Percentiles rank a stretch among this genome's conserved stretches.
Evolutionary conservation across 2,329 filamentous ascomycete genomes (phyloP).

Genomic region (Colletotrichum tamarilloi): DNA sequence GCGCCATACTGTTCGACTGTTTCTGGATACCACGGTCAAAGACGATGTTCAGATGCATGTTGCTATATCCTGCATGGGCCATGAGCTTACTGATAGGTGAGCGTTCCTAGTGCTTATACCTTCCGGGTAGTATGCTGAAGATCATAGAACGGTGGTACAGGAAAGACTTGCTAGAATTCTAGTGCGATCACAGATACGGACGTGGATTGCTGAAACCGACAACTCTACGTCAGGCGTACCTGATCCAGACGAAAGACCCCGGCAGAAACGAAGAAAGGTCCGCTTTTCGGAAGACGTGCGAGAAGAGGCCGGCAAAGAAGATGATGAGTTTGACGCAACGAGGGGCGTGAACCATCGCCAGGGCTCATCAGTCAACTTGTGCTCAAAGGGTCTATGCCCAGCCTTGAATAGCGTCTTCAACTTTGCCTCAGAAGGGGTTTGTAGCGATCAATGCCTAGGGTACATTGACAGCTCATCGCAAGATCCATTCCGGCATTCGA

Average conservation of each 20-base stretch:
- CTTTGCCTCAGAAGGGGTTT: background rate
- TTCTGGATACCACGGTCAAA: constrained; percentile 1
- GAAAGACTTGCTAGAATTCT: background rate
- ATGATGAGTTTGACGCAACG: accelerated
- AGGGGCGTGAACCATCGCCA: background rate
- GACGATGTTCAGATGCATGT: constrained; percentile 18
- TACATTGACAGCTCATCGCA: constrained; percentile 12
- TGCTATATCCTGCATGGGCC: constrained; percentile 1
- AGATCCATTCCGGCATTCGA: constrained; percentile 2
- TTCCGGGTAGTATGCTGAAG: background rate
- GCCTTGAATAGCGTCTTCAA: background rate
- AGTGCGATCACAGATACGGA: constrained; percentile 1
- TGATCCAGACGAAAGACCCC: background rate
- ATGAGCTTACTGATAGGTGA: background rate
- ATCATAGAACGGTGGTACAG: background rate
- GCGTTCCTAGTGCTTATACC: accelerated
- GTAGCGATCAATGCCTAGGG: background rate
- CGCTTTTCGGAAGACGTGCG: background rate
- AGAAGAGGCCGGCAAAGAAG: background rate
- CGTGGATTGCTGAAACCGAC: background rate
- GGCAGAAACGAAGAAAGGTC: background rate
- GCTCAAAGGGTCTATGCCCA: background rate
- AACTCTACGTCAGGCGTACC: background rate
- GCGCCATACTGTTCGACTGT: constrained; percentile 13
- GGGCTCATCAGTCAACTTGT: background rate